These are phyloP conservation scores for Pleurotus giganteus DNA, from an alignment of 768 basidiomycete species.

Conservation along the genomic window DNA sequence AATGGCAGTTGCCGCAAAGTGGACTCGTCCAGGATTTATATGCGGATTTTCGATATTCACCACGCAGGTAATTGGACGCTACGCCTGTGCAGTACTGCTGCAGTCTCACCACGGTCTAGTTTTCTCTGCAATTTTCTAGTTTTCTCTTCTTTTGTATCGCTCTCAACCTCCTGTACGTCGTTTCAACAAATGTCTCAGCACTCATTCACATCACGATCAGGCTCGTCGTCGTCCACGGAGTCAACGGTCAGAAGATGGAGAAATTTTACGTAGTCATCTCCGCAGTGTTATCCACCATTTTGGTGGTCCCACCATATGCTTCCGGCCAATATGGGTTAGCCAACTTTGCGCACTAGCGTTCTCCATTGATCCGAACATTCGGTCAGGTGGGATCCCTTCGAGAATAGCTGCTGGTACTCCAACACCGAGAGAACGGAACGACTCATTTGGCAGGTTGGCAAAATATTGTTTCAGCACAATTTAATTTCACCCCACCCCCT, in stretches of 20 bases:
- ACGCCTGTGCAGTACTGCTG: background rate
- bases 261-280: conserved; percentile 19
- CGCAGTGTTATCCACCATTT: conserved; percentile 8
- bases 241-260: conserved; percentile 18
- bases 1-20: conserved; percentile 15
- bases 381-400: conserved; percentile 21
- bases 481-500: background rate
- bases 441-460: conserved; percentile 19
- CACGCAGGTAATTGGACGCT: conserved; percentile 13
- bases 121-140: conserved; percentile 19
- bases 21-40: conserved; percentile 13
- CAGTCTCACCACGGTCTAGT: conserved; percentile 1
- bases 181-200: background rate
- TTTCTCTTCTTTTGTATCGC: conserved; percentile 19
- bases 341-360: background rate
- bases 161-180: conserved; percentile 20
- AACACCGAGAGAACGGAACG: conserved; percentile 16
- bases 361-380: background rate
- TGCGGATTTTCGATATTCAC: conserved; percentile 20
- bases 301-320: conserved; percentile 20
- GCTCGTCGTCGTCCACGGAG: conserved; percentile 16
- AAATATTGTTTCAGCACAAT: background rate
- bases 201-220: conserved; percentile 7
- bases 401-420: conserved; percentile 20
- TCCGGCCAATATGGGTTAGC: conserved; percentile 19